Evolutionary conservation across 78 protist genomes (phyloP).

Genomic region (Speleostelium caveatum): DNA sequence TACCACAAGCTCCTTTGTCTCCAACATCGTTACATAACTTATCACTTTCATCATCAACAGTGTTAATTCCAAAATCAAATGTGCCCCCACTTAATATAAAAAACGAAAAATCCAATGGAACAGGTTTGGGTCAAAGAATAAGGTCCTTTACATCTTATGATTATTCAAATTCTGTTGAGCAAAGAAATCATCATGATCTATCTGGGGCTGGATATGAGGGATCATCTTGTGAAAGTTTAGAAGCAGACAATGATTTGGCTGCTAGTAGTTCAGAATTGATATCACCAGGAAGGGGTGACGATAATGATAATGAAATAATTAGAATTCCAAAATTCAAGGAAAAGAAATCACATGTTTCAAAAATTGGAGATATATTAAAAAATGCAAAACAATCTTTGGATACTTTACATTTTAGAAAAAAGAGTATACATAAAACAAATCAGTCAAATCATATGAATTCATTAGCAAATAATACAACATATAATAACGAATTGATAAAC

Average conservation of each 20-base stretch:
- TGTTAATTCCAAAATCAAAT: neutral
- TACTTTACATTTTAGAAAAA: neutral
- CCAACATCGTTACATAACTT: neutral
- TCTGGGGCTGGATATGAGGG: too few relatives aligned
- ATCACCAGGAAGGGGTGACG: neutral
- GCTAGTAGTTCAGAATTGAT: too few relatives aligned
- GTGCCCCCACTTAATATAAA: neutral
- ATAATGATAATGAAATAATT: neutral
- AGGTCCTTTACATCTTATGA: slow-evolving; percentile 42
- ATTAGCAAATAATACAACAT: neutral
- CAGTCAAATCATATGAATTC: neutral
- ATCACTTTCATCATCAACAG: neutral
- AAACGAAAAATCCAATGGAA: neutral
- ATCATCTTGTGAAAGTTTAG: too few relatives aligned
- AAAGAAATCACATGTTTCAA: neutral
- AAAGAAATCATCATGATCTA: too few relatives aligned
- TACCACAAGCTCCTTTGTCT: neutral
- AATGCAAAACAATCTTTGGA: neutral
- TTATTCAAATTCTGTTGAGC: neutral
- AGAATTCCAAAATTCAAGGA: neutral
- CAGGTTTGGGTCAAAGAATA: neutral
- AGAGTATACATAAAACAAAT: too few relatives aligned
- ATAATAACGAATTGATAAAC: too few relatives aligned
- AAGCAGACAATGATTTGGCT: too few relatives aligned
- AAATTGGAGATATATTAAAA: neutral